Evolutionary conservation across 2,329 filamentous ascomycete species (phyloP), one percentile per base, ranked within the genome.

Genomic region (Claviceps sp.): DNA sequence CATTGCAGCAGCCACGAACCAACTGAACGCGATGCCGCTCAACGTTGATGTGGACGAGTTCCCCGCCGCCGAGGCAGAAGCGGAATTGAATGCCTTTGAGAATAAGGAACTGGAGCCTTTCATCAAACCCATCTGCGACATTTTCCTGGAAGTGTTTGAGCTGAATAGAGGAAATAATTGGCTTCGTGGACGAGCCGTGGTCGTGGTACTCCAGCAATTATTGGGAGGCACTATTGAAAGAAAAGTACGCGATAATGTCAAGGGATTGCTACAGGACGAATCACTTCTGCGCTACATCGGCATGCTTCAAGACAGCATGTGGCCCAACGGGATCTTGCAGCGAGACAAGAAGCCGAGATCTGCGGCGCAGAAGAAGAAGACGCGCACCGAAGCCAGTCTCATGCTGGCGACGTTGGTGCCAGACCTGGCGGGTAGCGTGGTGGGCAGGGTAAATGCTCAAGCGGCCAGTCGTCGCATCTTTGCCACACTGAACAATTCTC

Each of bases 61-160:
- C 37, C 67, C 69, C 7, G 74, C 79, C 2, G 79, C 82, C 2
- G 93, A 97, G 70, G 93, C 90, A 0, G 90, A 97, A 68, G 91
- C 91, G 0, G 93, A 97, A 67, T 73, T 98, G 48, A 87, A 90
- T 53, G 91, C 91, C 0, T 97, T 95, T 61, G 91, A 97, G 67
- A 84, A 87, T 63, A 84, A 83, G 61, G 89, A 95, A 60, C 75
- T 89, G 2, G 89, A 95, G 63, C 93, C 93, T 1, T 97, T 98
- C 62, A 93, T 98, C 61, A 98, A 96, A 65, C 94, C 93, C 4
- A 96, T 98, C 55, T 96, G 90, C 67, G 93, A 98, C 66, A 84
- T 98, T 54, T 98, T 98, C 69, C 78, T 98, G 16, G 93, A 98
- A 65, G 81, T 89, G 0, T 98, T 98, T 63, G 90, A 95, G 63